phyloP scores from a whole-genome alignment of 176 grass and related monocot genomes.

The Oryza punctata region DNA sequence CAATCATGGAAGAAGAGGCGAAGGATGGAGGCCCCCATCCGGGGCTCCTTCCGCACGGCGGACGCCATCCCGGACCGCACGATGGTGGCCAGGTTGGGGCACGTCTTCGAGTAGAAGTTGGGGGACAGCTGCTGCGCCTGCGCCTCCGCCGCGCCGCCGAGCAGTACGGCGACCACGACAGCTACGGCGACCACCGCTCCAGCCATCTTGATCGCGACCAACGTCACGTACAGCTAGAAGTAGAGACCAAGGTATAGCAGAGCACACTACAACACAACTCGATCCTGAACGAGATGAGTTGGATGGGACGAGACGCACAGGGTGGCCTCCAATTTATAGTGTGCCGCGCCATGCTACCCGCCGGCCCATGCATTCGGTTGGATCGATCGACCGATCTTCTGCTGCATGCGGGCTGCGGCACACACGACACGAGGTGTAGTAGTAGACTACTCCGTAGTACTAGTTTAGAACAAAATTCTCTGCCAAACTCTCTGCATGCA shows the following conservation, averaged over 20 bases:
- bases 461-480: constrained; percentile 16
- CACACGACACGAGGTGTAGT: background rate
- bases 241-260: background rate
- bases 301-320: background rate
- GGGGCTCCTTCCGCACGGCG: constrained; percentile 52
- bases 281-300: background rate
- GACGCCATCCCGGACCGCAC: constrained; percentile 59
- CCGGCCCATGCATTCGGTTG: background rate
- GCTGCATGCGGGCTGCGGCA: constrained; percentile 6
- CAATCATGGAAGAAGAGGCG: constrained; percentile 43
- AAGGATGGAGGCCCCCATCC: constrained; percentile 75
- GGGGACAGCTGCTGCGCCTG: constrained; percentile 56
- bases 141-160: constrained; percentile 23
- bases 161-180: background rate
- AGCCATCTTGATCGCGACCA: constrained; percentile 26
- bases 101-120: constrained; percentile 60
- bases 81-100: constrained; percentile 56
- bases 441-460: background rate
- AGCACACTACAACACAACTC: background rate
- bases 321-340: background rate
- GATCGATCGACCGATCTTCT: no score
- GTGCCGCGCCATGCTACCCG: background rate
- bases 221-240: background rate
- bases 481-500: constrained; percentile 28
- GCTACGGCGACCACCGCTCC: constrained; percentile 27